These are phyloP conservation scores for Kluyveromyces starmeri DNA, from an alignment of 805 yeast species.

Conservation along the genomic window DNA sequence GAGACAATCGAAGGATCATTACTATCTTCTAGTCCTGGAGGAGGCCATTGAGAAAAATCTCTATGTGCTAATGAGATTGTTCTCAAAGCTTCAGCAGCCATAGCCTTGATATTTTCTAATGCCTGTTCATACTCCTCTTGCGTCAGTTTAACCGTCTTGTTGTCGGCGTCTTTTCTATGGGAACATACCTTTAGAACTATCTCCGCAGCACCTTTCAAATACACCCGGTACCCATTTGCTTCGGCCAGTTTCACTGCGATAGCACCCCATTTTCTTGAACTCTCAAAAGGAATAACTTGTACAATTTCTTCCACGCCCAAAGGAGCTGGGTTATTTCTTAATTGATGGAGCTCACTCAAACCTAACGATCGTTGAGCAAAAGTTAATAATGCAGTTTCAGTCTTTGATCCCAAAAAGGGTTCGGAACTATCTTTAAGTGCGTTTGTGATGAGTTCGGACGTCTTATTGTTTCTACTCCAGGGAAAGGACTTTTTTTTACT, in stretches of 20 bases:
- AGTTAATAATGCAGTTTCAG: constrained; percentile 80
- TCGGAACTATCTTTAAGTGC: constrained; percentile 32
- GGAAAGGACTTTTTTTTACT: constrained; percentile 8
- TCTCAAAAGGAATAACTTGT: constrained; percentile 84
- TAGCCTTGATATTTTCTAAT: constrained; percentile 38
- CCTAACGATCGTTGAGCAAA: constrained; percentile 54
- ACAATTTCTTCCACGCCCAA: constrained; percentile 37
- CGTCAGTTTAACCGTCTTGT: constrained; percentile 22
- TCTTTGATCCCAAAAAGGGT: constrained; percentile 81
- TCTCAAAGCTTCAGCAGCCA: constrained; percentile 75
- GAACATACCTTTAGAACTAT: constrained; percentile 59
- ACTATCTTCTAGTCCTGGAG: constrained; percentile 34
- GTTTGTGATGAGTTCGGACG: constrained; percentile 12
- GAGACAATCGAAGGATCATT: constrained; percentile 35
- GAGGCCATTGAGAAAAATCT: constrained; percentile 71
- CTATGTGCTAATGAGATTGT: constrained; percentile 83
- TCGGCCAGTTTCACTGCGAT: constrained; percentile 47
- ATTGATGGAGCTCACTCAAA: constrained; percentile 38
- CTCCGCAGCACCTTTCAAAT: constrained; percentile 93
- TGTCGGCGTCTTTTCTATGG: constrained; percentile 29
- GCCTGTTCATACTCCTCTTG: constrained; percentile 27
- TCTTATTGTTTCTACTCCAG: constrained; percentile 11
- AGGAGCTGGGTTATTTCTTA: constrained; percentile 31
- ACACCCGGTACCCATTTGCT: constrained; percentile 41
- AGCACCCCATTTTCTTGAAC: constrained; percentile 89